These are phyloP conservation scores for Rhizoclosmatium globosum DNA, from an alignment of 192 early-diverging fungal species.

Conservation along the genomic window DNA sequence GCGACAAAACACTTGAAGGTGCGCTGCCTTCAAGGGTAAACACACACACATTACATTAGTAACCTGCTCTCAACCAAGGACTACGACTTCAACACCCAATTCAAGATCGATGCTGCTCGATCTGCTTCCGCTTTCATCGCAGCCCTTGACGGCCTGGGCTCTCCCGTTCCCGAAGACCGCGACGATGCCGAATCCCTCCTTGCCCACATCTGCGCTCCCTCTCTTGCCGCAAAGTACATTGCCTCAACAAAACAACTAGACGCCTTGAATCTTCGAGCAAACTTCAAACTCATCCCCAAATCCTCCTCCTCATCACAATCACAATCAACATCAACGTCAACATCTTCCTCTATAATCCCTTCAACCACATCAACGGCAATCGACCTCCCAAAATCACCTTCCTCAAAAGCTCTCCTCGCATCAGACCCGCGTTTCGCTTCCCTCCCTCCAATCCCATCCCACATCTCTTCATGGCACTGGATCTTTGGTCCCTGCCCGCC, in stretches of 20 bases:
- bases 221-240: background rate
- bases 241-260: background rate
- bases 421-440: slow-evolving; percentile 21
- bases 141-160: slow-evolving; percentile 56
- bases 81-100: slow-evolving; percentile 1
- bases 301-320: background rate
- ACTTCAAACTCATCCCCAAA: background rate
- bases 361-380: slow-evolving; percentile 15
- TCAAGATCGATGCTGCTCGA: slow-evolving; percentile 14
- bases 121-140: slow-evolving; percentile 53
- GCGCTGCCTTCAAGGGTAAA: no score
- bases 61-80: background rate
- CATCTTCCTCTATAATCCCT: background rate
- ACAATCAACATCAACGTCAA: background rate
- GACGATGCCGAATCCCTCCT: background rate
- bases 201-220: background rate
- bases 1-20: background rate
- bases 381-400: slow-evolving; percentile 1
- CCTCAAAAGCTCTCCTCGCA: slow-evolving; percentile 21
- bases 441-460: slow-evolving; percentile 20
- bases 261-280: background rate
- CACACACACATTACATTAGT: background rate
- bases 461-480: slow-evolving; percentile 47
- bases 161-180: background rate
- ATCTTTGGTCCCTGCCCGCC: slow-evolving; percentile 56